Percentiles rank a stretch among this genome's conserved stretches.
Conservation (phyloP, 2,329 filamentous ascomycete genomes). For the Coniochaeta sp. region DNA sequence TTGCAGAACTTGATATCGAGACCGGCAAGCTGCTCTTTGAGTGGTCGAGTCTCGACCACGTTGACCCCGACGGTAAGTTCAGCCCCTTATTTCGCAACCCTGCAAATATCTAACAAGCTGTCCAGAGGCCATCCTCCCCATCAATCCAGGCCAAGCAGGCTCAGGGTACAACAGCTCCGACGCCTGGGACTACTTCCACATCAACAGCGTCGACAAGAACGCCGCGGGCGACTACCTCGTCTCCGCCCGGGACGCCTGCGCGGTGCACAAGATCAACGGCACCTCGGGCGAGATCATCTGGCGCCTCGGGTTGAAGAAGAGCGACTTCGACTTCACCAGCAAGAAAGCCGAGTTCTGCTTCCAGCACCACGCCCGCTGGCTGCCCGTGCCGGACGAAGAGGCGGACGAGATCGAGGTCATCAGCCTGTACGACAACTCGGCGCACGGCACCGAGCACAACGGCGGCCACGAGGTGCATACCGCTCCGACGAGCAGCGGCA, state of each 20-base stretch:
- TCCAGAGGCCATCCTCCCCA: constrained; percentile 35
- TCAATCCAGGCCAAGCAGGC: constrained; percentile 34
- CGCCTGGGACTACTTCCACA: constrained; percentile 44
- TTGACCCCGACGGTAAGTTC: constrained; percentile 37
- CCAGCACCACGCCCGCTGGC: constrained; percentile 39
- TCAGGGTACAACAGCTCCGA: constrained; percentile 17
- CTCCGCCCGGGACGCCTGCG: constrained; percentile 33
- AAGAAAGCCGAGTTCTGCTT: constrained; percentile 28
- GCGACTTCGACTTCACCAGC: constrained; percentile 28
- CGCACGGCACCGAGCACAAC: constrained; percentile 31
- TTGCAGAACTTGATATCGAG: constrained; percentile 38
- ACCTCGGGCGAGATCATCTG: constrained; percentile 35
- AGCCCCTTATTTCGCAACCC: not conserved
- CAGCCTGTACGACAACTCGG: constrained; percentile 44
- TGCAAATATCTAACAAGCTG: not conserved
- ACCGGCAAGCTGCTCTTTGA: constrained; percentile 51
- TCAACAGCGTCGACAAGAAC: constrained; percentile 42
- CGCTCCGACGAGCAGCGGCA: constrained; percentile 29
- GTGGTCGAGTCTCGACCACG: constrained; percentile 50
- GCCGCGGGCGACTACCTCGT: constrained; percentile 36
- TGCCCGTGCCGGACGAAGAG: constrained; percentile 24
- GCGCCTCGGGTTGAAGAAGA: constrained; percentile 35
- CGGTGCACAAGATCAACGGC: constrained; percentile 34
- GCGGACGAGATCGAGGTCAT: constrained; percentile 29
- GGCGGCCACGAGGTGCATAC: constrained; percentile 17